Evolutionary conservation across 148 eudicot species (phyloP).

Genomic region (Suaeda aralocaspica): DNA sequence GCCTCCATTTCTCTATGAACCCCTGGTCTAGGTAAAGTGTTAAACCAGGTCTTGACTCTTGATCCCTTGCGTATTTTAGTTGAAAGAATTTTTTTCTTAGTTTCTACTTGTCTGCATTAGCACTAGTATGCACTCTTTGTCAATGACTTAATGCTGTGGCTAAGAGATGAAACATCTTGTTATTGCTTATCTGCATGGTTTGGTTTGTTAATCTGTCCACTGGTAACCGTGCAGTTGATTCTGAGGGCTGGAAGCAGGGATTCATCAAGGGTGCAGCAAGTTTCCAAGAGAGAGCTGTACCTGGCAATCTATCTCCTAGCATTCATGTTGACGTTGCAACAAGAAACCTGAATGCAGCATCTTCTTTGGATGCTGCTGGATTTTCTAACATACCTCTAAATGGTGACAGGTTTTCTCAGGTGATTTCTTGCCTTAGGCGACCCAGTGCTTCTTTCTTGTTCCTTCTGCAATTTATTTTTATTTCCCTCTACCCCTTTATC

Average conservation of each 20-base stretch:
- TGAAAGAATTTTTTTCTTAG: neutral
- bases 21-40: too few species aligned
- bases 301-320: conserved; percentile 28
- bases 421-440: conserved; percentile 19
- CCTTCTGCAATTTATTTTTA: neutral
- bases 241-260: conserved; percentile 51
- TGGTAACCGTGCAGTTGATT: conserved; percentile 40
- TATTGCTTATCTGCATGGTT: conserved; percentile 18
- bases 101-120: neutral
- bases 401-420: conserved; percentile 49
- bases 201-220: conserved; percentile 28
- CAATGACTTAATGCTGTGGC: neutral
- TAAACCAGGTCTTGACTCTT: too few species aligned
- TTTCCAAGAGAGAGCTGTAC: conserved; percentile 40
- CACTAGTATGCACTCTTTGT: neutral
- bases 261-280: conserved; percentile 31
- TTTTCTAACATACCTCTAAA: conserved; percentile 25
- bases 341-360: conserved; percentile 24
- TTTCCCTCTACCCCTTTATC: neutral
- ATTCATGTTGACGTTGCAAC: conserved; percentile 31
- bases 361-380: conserved; percentile 46
- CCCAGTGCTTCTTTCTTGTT: neutral
- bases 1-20: too few species aligned
- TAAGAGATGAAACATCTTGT: conserved; percentile 4
- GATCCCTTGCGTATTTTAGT: neutral